phyloP scores from a whole-genome alignment of 176 grass and related monocot genomes.

The sorghum (Sorghum bicolor) region Sorghum_bicolor_NCBIv3 NC_012878.2:3989501-3990000 shows the following conservation, averaged over 20 bases:
- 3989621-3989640: neutral
- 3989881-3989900: neutral
- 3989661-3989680: neutral
- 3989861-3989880: neutral
- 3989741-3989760: neutral
- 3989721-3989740: neutral
- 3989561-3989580: neutral
- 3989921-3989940: slow-evolving; percentile 26
- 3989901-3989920: neutral
- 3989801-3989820: neutral
- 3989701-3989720: neutral
- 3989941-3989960: neutral
- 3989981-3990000: neutral
- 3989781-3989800: neutral
- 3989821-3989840: neutral
- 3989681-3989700: neutral
- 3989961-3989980: neutral
- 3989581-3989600: neutral
- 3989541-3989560: too few species aligned
- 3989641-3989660: neutral
- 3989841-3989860: neutral
- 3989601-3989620: neutral
- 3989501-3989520: too few species aligned
- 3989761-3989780: neutral
- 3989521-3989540: too few species aligned